Evolutionary conservation across 2,329 filamentous ascomycete species (phyloP), one percentile per base, ranked within the genome.

Genomic region (Aspergillus puulaauensis): DNA sequence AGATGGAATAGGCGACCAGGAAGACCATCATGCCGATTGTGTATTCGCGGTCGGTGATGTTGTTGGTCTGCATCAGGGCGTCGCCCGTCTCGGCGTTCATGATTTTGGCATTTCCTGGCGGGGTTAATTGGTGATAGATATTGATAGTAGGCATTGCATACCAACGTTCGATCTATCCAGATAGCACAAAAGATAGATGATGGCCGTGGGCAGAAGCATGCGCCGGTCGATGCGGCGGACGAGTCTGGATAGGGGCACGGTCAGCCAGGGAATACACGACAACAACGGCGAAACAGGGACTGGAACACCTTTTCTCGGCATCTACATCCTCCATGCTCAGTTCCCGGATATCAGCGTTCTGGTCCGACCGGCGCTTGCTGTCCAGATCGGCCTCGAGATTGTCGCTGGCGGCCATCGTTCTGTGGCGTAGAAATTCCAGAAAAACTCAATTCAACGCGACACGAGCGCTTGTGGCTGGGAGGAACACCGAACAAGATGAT

Each of bases 91-190:
- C 63, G 15, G 67, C 62, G 56, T 78, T 79, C 44, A 79, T 69
- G 14, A 77, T 69, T 59, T 70, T 74, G 4, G 76, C 74, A 56
- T 78, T 78, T 54, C 74, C 73, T 68, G 19, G 4, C 14, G 5
- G n/a, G 33, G 27, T 43, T 4, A 61, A 43, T 35, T 3, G 40
- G n/a, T 9, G 6, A 31, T n/a, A 3, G 7, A 37, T n/a, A 19
- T 15, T 5, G 4, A 9, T 19, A 5, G 9, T 2, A n/a, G 2
- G 23, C 7, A 3, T 11, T 6, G 24, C 52, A 1, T 52, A 69
- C 72, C 62, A 62, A 70, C 61, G 66, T 74, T 73, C 12, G 65
- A 67, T 24, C 69, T 61, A 54, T 73, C 69, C 0, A 75, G 62
- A 11, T 72, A 72, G 21, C 68, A 73, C 7, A 74, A 59, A 2